Evolutionary conservation across 192 early-diverging fungal genomes (phyloP).

Genomic region (Gaertneriomyces semiglobifer): DNA sequence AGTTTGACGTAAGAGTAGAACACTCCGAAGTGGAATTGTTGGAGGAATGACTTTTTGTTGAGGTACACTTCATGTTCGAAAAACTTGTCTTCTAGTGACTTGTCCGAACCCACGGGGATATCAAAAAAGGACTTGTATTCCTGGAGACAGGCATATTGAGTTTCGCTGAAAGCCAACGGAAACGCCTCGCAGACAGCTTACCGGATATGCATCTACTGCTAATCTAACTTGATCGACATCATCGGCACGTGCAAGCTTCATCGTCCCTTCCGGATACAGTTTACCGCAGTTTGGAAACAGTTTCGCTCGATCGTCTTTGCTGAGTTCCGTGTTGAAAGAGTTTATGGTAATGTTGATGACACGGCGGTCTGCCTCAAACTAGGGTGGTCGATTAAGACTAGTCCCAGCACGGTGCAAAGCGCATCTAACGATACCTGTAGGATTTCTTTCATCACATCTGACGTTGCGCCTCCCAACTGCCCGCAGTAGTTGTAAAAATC

Average conservation of each 20-base stretch:
- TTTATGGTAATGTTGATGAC: slow-evolving; percentile 99
- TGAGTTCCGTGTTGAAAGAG: slow-evolving; percentile 95
- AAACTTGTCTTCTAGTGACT: slow-evolving; percentile 89
- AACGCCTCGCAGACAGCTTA: slow-evolving; percentile 33
- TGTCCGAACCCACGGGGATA: slow-evolving; percentile 52
- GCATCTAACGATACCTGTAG: slow-evolving; percentile 58
- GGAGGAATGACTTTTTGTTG: slow-evolving; percentile 89
- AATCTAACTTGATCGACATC: slow-evolving; percentile 92
- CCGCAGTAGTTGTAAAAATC: slow-evolving; percentile 94
- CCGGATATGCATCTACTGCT: slow-evolving; percentile 76
- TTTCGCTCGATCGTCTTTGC: slow-evolving; percentile 93
- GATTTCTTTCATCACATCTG: slow-evolving; percentile 90
- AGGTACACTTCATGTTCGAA: slow-evolving; percentile 93
- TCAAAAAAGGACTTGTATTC: slow-evolving; percentile 91
- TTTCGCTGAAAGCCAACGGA: neutral
- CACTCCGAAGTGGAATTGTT: slow-evolving; percentile 95
- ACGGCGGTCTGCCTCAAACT: slow-evolving; percentile 98
- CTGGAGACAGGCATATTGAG: slow-evolving; percentile 33
- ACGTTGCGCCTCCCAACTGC: slow-evolving; percentile 75
- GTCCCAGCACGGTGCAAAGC: neutral
- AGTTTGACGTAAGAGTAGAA: slow-evolving; percentile 95
- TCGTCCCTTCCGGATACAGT: slow-evolving; percentile 89
- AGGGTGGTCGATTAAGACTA: neutral
- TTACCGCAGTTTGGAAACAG: slow-evolving; percentile 88
- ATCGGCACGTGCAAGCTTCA: slow-evolving; percentile 78